These are phyloP conservation scores for Globomyces sp. DNA, from an alignment of 371 early-diverging fungal genomes.

Conservation along the genomic window DNA sequence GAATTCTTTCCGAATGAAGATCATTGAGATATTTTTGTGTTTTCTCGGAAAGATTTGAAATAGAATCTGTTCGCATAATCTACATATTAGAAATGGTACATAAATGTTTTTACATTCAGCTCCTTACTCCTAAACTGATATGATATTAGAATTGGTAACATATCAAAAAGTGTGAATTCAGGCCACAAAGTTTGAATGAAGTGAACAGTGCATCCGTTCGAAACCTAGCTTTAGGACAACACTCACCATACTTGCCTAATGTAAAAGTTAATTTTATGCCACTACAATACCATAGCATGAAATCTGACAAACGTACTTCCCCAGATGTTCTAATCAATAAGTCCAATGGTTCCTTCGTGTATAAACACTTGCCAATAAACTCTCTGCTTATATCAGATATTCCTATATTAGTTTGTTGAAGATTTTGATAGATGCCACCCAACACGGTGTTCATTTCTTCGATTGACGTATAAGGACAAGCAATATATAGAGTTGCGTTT, in stretches of 20 bases:
- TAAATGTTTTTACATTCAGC: no score
- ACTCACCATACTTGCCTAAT: not conserved
- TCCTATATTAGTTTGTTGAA: conserved; percentile 54
- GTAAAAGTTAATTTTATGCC: conserved; percentile 38
- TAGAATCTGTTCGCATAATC: no score
- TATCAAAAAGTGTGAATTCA: conserved; percentile 85
- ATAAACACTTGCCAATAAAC: conserved; percentile 62
- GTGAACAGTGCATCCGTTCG: conserved; percentile 71
- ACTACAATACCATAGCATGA: conserved; percentile 85
- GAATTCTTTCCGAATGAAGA: no score
- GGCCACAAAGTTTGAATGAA: conserved; percentile 93
- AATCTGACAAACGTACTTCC: conserved; percentile 96
- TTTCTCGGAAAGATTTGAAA: no score
- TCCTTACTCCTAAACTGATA: conserved; percentile 57
- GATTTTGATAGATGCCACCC: conserved; percentile 27
- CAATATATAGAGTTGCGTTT: conserved; percentile 84
- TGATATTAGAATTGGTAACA: conserved; percentile 76
- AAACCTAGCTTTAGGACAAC: conserved; percentile 15
- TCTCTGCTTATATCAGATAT: conserved; percentile 62
- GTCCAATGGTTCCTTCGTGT: conserved; percentile 75
- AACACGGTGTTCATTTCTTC: conserved; percentile 76
- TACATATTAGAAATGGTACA: no score
- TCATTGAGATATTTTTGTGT: no score
- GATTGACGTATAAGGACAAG: conserved; percentile 95
- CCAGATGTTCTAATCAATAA: conserved; percentile 97